These are phyloP conservation scores for Wickerhamomyces bovis DNA, from an alignment of 805 yeast species.

Conservation along the genomic window DNA sequence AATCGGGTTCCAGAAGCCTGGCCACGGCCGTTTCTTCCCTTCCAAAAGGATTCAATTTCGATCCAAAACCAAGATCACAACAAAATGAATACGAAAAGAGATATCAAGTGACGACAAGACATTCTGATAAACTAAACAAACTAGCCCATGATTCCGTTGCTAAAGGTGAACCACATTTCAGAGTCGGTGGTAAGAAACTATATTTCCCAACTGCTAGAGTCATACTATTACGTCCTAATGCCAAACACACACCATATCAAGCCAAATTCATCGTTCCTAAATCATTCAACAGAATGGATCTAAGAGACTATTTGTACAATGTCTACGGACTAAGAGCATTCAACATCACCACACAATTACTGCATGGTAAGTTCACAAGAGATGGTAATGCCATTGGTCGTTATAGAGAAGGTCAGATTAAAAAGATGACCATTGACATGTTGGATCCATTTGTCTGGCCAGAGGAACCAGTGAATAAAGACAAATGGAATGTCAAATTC, in stretches of 20 bases:
- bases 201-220: slow-evolving; percentile 85
- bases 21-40: slow-evolving; percentile 23
- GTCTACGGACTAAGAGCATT: slow-evolving; percentile 87
- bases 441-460: slow-evolving; percentile 97
- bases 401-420: slow-evolving; percentile 71
- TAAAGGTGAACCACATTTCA: slow-evolving; percentile 71
- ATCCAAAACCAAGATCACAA: slow-evolving; percentile 8
- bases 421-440: slow-evolving; percentile 97
- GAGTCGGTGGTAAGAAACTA: slow-evolving; percentile 66
- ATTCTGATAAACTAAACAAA: slow-evolving; percentile 21
- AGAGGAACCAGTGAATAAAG: slow-evolving; percentile 41
- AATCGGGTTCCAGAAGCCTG: slow-evolving; percentile 21
- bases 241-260: slow-evolving; percentile 96
- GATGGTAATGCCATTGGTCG: slow-evolving; percentile 58
- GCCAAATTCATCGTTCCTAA: slow-evolving; percentile 95
- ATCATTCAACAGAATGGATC: slow-evolving; percentile 87
- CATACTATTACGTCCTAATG: slow-evolving; percentile 79
- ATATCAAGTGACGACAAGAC: slow-evolving; percentile 18
- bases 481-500: slow-evolving; percentile 35
- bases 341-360: slow-evolving; percentile 79
- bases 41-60: slow-evolving; percentile 10
- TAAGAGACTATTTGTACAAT: slow-evolving; percentile 89
- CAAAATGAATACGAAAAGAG: slow-evolving; percentile 15
- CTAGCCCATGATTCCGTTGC: slow-evolving; percentile 42
- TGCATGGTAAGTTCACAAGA: slow-evolving; percentile 64